Evolutionary conservation across 257 asterid species (phyloP), one percentile per base, ranked within the genome.

Genomic region (Lycium barbarum): DNA sequence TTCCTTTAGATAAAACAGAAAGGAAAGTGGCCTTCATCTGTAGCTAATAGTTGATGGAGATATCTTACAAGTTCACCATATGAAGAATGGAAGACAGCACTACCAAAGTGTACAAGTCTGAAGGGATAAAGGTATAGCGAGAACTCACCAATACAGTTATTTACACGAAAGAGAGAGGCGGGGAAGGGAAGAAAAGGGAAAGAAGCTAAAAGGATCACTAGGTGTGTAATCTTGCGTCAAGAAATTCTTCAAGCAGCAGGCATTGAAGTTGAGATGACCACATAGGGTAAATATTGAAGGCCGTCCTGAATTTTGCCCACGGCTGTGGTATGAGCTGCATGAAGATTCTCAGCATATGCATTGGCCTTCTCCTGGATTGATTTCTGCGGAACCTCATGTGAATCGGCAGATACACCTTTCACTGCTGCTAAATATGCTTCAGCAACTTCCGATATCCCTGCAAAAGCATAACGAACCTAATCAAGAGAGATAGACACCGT

Each of bases 371-470:
- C 95, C 88, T 91, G 93, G 54, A 95, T 89, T 20, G 95, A 89
- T 81, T 91, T 93, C 86, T 89, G 86, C 3, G 93, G 88, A 78
- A 70, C 63, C 83, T 65, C 93, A 54, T 83, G 90, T 7, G 92
- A 87, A 62, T 93, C 94, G 65, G 93, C 87, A 86, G 90, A 66
- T 36, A 84, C 89, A 47, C 84, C 91, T 88, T 91, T 93, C 4
- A 93, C 88, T 20, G 97, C 98, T 62, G 92, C 95, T 47, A 89
- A 68, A 87, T 91, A 93, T 49, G 96, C 95, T 87, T 96, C 98
- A 20, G 95, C 91, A 82, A 96, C 97, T 20, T 96, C 99, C 38
- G 97, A 91, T 89, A 96, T 91, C 88, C 97, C 99, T 95, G 95
- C 70, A 74, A 62, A 49, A 84, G 70, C 84, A 59, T 10, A 82